Evolutionary conservation across 805 yeast genomes (phyloP).

Genomic region (Metschnikowia cerradonensis): DNA sequence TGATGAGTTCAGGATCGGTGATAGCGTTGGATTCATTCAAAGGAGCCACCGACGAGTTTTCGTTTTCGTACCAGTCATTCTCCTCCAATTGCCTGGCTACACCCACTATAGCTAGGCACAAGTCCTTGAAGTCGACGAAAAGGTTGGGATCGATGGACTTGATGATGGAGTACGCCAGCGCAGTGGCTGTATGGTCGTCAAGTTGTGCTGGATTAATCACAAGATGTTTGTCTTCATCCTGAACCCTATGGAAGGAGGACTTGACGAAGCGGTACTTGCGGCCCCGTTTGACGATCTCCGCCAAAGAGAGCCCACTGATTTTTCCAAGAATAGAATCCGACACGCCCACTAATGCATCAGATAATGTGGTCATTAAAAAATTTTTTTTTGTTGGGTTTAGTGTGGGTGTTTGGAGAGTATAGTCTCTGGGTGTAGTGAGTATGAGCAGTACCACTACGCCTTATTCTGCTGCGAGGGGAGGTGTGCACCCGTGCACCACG

Average conservation of each 20-base stretch:
- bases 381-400: no score
- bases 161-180: constrained; percentile 44
- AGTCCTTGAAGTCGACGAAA: constrained; percentile 31
- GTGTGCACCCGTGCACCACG: no score
- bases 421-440: no score
- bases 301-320: constrained; percentile 29
- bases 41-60: constrained; percentile 38
- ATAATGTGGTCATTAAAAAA: constrained; percentile 4
- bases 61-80: constrained; percentile 48
- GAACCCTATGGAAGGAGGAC: constrained; percentile 45
- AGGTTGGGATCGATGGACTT: constrained; percentile 29
- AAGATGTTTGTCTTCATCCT: constrained; percentile 47
- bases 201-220: constrained; percentile 33
- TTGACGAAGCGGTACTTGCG: constrained; percentile 46
- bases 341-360: constrained; percentile 35
- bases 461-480: no score
- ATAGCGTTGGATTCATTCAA: constrained; percentile 27
- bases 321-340: constrained; percentile 35
- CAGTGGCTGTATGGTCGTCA: constrained; percentile 31
- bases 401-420: background rate
- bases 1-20: constrained; percentile 11
- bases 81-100: constrained; percentile 47
- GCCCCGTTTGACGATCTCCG: constrained; percentile 42
- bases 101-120: constrained; percentile 47
- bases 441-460: no score